Evolutionary conservation across 257 asterid genomes (phyloP).

Genomic region (Avicennia marina): DNA sequence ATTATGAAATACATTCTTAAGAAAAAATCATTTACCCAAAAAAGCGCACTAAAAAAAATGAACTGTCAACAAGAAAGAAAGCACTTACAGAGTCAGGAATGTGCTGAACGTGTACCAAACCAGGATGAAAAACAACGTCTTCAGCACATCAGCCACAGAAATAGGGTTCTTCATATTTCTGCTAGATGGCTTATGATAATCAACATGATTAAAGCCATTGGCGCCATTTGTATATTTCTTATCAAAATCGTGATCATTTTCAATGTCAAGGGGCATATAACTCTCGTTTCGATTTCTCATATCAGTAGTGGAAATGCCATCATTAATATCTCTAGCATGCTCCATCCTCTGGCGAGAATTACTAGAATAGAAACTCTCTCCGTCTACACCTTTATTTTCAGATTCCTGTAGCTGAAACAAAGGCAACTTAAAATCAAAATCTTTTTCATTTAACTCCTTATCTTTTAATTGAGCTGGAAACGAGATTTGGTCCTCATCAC

Average conservation of each 20-base stretch:
- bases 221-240: slow-evolving; percentile 19
- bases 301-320: slow-evolving; percentile 24
- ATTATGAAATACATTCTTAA: slow-evolving; percentile 7
- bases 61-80: slow-evolving; percentile 1
- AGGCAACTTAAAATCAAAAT: slow-evolving; percentile 49
- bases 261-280: slow-evolving; percentile 67
- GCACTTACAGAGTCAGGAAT: slow-evolving; percentile 81
- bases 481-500: slow-evolving; percentile 47
- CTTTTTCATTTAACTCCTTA: slow-evolving; percentile 26
- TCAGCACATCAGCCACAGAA: slow-evolving; percentile 63
- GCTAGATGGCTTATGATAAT: slow-evolving; percentile 15
- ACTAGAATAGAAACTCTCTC: slow-evolving; percentile 22
- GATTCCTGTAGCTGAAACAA: slow-evolving; percentile 19
- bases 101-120: slow-evolving; percentile 98
- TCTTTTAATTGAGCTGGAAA: slow-evolving; percentile 28
- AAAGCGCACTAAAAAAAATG: neutral
- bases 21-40: slow-evolving; percentile 11
- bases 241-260: slow-evolving; percentile 27
- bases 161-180: slow-evolving; percentile 31
- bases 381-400: slow-evolving; percentile 29
- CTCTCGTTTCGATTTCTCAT: slow-evolving; percentile 31
- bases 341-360: slow-evolving; percentile 47
- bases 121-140: slow-evolving; percentile 72
- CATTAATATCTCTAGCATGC: slow-evolving; percentile 28
- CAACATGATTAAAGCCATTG: slow-evolving; percentile 18